Conservation (phyloP, 2,329 filamentous ascomycete species). For the Colletotrichum plurivorum region DNA sequence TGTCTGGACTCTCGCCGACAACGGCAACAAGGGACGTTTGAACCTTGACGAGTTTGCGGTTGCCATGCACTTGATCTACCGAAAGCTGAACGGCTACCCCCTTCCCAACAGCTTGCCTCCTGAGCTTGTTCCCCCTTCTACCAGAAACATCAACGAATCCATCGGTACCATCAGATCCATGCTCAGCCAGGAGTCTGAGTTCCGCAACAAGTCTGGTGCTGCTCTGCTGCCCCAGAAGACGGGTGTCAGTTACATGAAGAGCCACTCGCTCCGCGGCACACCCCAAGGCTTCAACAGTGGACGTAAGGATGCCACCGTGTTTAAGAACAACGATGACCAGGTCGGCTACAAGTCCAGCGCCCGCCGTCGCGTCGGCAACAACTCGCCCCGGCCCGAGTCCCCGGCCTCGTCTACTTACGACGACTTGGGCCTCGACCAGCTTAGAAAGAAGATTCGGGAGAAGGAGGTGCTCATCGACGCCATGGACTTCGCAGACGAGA, state of each 20-base stretch:
- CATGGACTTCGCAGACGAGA: slow-evolving; percentile 96
- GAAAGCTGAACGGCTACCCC: slow-evolving; percentile 96
- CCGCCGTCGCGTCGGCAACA: slow-evolving; percentile 83
- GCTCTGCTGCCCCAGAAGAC: slow-evolving; percentile 94
- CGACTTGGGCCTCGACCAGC: slow-evolving; percentile 86
- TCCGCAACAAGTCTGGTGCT: slow-evolving; percentile 89
- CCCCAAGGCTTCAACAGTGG: slow-evolving; percentile 69
- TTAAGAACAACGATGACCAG: slow-evolving; percentile 95
- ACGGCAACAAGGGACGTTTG: slow-evolving; percentile 92
- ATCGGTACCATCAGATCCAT: slow-evolving; percentile 94
- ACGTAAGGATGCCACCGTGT: slow-evolving; percentile 95
- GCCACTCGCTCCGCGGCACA: slow-evolving; percentile 86
- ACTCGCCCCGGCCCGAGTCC: slow-evolving; percentile 84
- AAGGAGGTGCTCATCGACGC: slow-evolving; percentile 95
- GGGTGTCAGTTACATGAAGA: slow-evolving; percentile 98
- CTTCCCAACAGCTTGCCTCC: slow-evolving; percentile 89
- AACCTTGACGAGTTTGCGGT: slow-evolving; percentile 98
- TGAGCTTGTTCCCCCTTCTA: slow-evolving; percentile 94
- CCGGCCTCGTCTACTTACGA: slow-evolving; percentile 82
- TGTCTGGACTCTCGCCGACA: slow-evolving; percentile 95
- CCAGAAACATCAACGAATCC: slow-evolving; percentile 91
- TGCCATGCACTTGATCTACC: slow-evolving; percentile 98
- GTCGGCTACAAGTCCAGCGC: slow-evolving; percentile 95
- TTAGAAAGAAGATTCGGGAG: slow-evolving; percentile 93
- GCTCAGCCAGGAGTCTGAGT: slow-evolving; percentile 89